phyloP scores from a whole-genome alignment of 257 asterid species.

The Fraxinus anomala region DNA sequence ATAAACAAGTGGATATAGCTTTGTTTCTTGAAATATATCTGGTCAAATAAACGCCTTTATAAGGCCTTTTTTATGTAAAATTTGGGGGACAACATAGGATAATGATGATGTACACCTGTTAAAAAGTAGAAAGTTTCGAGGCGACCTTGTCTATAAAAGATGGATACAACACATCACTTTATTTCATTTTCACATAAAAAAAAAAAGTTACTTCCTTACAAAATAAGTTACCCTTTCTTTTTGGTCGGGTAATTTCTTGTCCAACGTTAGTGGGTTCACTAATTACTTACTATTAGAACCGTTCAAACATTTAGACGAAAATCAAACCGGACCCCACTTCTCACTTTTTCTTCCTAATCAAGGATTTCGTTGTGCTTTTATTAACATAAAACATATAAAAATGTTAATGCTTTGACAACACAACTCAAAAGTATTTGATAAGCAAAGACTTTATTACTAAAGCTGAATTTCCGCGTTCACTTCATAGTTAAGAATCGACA shows the following conservation, averaged over 20 bases:
- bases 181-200: conserved; percentile 31
- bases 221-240: conserved; percentile 23
- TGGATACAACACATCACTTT: conserved; percentile 28
- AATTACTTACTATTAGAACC: neutral
- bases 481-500: conserved; percentile 18
- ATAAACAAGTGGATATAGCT: no score
- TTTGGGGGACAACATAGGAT: conserved; percentile 6
- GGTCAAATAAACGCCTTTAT: no score
- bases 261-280: conserved; percentile 20
- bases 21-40: neutral
- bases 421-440: conserved; percentile 28
- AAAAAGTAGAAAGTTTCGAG: conserved; percentile 11
- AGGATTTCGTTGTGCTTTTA: neutral
- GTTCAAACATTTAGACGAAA: no score
- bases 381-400: conserved; percentile 6
- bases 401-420: conserved; percentile 37
- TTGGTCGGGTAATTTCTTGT: neutral
- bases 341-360: conserved; percentile 21
- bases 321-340: neutral
- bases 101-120: neutral
- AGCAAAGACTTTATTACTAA: conserved; percentile 27
- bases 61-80: no score
- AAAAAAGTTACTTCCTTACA: conserved; percentile 20
- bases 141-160: conserved; percentile 21
- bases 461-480: conserved; percentile 6